These are phyloP conservation scores for Eustoma russellianum DNA, from an alignment of 257 asterid species.

Conservation along the genomic window DNA sequence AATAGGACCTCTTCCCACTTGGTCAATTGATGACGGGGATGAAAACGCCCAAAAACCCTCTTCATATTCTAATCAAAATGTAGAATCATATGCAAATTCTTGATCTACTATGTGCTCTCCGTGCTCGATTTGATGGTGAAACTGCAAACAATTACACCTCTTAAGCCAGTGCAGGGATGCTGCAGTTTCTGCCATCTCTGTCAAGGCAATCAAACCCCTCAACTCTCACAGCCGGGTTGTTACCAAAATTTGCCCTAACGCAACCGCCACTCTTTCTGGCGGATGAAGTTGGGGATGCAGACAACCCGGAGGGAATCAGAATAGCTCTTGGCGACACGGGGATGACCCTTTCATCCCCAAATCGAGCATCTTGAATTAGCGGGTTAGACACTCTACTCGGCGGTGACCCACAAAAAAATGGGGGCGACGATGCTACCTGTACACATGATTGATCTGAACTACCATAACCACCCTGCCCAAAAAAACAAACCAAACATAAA, in stretches of 20 bases:
- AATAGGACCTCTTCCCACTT: no score
- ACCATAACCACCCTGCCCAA: slow-evolving; percentile 48
- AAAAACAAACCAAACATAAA: slow-evolving; percentile 3
- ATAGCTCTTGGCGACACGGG: slow-evolving; percentile 59
- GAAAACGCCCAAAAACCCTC: slow-evolving; percentile 23
- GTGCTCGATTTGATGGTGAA: slow-evolving; percentile 4
- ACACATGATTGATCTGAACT: slow-evolving; percentile 42
- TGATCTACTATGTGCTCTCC: slow-evolving; percentile 14
- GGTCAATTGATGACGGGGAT: no score
- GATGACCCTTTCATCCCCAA: slow-evolving; percentile 54
- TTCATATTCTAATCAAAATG: slow-evolving; percentile 16
- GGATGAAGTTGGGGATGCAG: slow-evolving; percentile 53
- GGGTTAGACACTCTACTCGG: slow-evolving; percentile 99
- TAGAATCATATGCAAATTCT: slow-evolving; percentile 5
- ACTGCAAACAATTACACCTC: not conserved
- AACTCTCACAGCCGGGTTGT: slow-evolving; percentile 84
- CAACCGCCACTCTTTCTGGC: slow-evolving; percentile 57
- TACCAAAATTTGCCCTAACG: slow-evolving; percentile 76
- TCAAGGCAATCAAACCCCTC: slow-evolving; percentile 97
- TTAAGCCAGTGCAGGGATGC: slow-evolving; percentile 93
- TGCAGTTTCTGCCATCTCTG: slow-evolving; percentile 76
- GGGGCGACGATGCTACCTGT: slow-evolving; percentile 94
- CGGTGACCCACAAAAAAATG: slow-evolving; percentile 98
- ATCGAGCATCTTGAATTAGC: slow-evolving; percentile 78
- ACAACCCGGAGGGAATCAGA: slow-evolving; percentile 44